Evolutionary conservation across 129 eudicot genomes (phyloP).

Genomic region (Ambrosia trifida): DNA sequence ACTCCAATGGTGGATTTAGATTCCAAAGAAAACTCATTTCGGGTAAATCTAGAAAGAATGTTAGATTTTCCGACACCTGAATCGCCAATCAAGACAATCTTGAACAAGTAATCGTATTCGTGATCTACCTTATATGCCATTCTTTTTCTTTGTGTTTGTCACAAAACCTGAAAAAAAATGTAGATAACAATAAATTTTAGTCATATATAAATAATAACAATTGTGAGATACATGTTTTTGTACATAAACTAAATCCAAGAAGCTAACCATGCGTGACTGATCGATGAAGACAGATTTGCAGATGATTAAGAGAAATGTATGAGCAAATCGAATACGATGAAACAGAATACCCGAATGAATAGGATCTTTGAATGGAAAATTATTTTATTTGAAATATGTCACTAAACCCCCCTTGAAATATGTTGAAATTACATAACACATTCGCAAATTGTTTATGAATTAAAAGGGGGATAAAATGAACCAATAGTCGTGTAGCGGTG

Average conservation of each 20-base stretch:
- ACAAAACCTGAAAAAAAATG: constrained; percentile 28
- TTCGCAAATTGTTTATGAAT: neutral
- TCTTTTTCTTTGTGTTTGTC: constrained; percentile 24
- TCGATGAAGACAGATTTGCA: constrained; percentile 10
- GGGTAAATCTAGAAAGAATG: constrained; percentile 71
- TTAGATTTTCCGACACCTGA: constrained; percentile 89
- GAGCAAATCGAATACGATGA: constrained; percentile 17
- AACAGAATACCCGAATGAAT: constrained; percentile 44
- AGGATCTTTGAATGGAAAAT: constrained; percentile 37
- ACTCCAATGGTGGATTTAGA: constrained; percentile 90
- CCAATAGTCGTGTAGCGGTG: too few species aligned
- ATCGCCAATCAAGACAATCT: constrained; percentile 78
- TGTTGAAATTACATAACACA: neutral
- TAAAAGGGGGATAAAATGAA: neutral
- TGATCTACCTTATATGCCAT: constrained; percentile 90
- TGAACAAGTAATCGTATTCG: constrained; percentile 73
- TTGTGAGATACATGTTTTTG: neutral
- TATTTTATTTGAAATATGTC: neutral
- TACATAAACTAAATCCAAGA: neutral
- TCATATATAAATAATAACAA: neutral
- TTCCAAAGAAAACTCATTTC: constrained; percentile 82
- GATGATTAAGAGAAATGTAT: constrained; percentile 17
- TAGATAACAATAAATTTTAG: neutral
- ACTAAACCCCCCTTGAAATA: constrained; percentile 7
- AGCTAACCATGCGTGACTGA: constrained; percentile 19